Evolutionary conservation across 306 rosid genomes (phyloP), one percentile per base, ranked within the genome.

Genomic region (Cucumis hystrix): DNA sequence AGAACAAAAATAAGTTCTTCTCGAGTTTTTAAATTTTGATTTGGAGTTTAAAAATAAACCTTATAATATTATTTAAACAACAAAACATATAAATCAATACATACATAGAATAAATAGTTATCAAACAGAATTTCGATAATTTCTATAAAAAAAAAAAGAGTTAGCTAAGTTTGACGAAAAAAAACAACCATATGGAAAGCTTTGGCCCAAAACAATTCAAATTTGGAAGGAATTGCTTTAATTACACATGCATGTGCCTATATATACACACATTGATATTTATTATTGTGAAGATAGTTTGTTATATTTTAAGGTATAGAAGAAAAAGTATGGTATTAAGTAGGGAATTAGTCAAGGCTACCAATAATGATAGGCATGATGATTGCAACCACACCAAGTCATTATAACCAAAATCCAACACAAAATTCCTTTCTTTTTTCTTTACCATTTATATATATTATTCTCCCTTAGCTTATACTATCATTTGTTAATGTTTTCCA

Each of bases 321-420:
- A 67, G 74, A 67, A 40, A 66, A 37, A 67, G 49, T n/a, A 35
- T 16, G 72, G 72, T 35, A 15, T 12, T 62, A 15, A 28, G 68
- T 23, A 59, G 2, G 10, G 10, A 15, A 33, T 7, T 13, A 37
- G 23, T 66, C 51, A 67, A 61, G 54, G 11, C 18, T n/a, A 41
- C 55, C 33, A 67, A 67, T 67, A 67, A 67, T 67, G 37, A 67
- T 67, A 39, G 74, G 54, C 33, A 41, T 67, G 55, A 67, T 67
- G 74, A 39, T 67, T 67, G 74, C 54, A 67, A 33, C 74, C 74
- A 67, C 74, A 11, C 74, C 74, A 67, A 41, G 52, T 18, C 55
- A 67, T 20, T 41, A 66, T 66, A 6, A 66, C 30, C 73, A 66
- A 66, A 66, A 66, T 66, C 73, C 73, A 66, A 66, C 47, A 66